Base-by-base conservation (phyloP, 768 basidiomycete genomes). In the Agaricus subrufescens region DNA sequence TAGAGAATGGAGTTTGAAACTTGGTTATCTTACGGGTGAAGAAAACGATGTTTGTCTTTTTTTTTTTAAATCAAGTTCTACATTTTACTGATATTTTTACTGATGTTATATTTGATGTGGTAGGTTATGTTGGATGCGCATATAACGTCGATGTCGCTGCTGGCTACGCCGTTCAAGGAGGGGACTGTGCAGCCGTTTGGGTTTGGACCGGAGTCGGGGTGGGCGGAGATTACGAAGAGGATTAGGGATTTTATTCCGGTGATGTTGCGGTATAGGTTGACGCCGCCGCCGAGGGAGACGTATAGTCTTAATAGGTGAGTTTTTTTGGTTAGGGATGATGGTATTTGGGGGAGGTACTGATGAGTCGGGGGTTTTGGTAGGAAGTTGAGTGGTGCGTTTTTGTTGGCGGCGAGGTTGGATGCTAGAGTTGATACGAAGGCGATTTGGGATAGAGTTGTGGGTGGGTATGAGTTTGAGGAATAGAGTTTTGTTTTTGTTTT, bases 231-330 rank as follows among this genome's bases (percentile, higher is more conserved):
- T 60, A 94, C 95, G 0, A 75, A 80, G 3, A 75, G 83, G 56
- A 94, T 98, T 50, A 80, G 94, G 26, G 79, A 75, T 3, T 78
- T 82, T 31, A 98, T 99, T 46, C 95, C 96, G 0, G 74, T 89
- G 52, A 98, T 99, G 94, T 77, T 99, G 56, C 76, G 80, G 62
- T 79, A 97, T 64, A 78, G 95, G 47, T 76, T 97, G 29, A 94
- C 93, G 0, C 96, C 96, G 0, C 96, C 96, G 2, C 96, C 96
- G 0, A 75, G 83, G 56, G 95, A 98, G 73, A 98, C 96, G 1
- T 98, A 98, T 69, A 93, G 91, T 68, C 72, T 98, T 52, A 98
- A 99, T 68, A 74, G 94, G 88, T 87, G 58, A 54, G 81, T 62
- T 11, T 12, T 26, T 34, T 43, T 45, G 23, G 31, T 52, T 46